These are phyloP conservation scores for rapeseed (Brassica napus) DNA, from an alignment of 345 rosid genomes.

Conservation along the genomic window Da-Ae NC_063440.1:17799501-17800000, in stretches of 20 bases:
- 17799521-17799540: constrained; percentile 41
- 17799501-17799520: constrained; percentile 28
- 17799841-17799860: constrained; percentile 46
- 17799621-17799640: constrained; percentile 62
- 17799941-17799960: constrained; percentile 50
- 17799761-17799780: constrained; percentile 39
- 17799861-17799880: constrained; percentile 36
- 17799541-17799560: constrained; percentile 47
- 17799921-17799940: constrained; percentile 51
- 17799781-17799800: constrained; percentile 50
- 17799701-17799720: constrained; percentile 52
- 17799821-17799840: constrained; percentile 36
- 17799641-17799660: constrained; percentile 35
- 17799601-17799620: constrained; percentile 65
- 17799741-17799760: constrained; percentile 43
- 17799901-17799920: constrained; percentile 43
- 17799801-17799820: constrained; percentile 31
- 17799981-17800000: constrained; percentile 49
- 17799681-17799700: constrained; percentile 38
- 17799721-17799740: constrained; percentile 47
- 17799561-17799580: constrained; percentile 33
- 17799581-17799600: constrained; percentile 40
- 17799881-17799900: constrained; percentile 43
- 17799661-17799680: constrained; percentile 19
- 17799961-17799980: constrained; percentile 54